These are phyloP conservation scores for Betula pendula DNA, from an alignment of 306 rosid genomes.

Conservation along the genomic window DNA sequence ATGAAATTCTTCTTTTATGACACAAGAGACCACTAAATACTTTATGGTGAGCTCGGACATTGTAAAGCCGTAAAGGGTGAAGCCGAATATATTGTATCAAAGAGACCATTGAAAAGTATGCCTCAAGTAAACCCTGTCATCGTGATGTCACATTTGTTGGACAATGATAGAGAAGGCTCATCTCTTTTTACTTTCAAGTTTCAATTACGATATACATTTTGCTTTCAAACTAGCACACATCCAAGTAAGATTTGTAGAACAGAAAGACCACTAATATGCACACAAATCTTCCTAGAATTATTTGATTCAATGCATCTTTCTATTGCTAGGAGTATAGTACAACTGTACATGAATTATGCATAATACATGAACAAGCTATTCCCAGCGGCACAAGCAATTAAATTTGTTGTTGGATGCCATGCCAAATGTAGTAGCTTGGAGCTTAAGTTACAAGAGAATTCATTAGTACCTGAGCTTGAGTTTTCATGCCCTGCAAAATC, in stretches of 20 bases:
- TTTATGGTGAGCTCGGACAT: no score
- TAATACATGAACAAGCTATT: slow-evolving; percentile 55
- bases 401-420: slow-evolving; percentile 63
- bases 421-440: slow-evolving; percentile 55
- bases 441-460: slow-evolving; percentile 29
- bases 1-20: no score
- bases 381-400: slow-evolving; percentile 63
- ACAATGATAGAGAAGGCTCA: background rate
- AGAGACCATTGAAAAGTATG: background rate
- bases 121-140: background rate
- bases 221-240: background rate
- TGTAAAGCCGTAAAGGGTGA: no score
- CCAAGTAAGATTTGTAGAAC: background rate
- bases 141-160: background rate
- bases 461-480: slow-evolving; percentile 31
- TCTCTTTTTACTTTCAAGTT: no score
- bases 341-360: slow-evolving; percentile 38
- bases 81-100: no score
- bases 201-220: background rate
- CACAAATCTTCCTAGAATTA: background rate
- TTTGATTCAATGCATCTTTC: background rate
- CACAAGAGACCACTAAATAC: no score
- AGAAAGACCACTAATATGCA: slow-evolving; percentile 2
- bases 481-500: slow-evolving; percentile 44
- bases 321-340: slow-evolving; percentile 1